These are phyloP conservation scores for Xylaria palmicola DNA, from an alignment of 495 filamentous ascomycete species.

Conservation along the genomic window DNA sequence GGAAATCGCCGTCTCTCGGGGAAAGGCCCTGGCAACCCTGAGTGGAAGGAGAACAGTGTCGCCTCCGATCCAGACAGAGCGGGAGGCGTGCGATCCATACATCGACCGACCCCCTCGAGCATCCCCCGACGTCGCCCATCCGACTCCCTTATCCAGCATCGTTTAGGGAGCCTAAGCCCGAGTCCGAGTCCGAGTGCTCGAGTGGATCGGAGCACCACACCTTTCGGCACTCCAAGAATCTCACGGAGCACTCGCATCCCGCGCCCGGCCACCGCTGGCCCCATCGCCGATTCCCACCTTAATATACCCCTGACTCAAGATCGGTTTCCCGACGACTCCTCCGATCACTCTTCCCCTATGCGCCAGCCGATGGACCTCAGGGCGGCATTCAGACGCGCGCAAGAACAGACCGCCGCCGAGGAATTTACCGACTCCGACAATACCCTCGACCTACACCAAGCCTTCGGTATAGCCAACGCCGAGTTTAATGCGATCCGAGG, in stretches of 20 bases:
- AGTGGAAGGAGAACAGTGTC: slow-evolving; percentile 25
- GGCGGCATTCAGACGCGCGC: slow-evolving; percentile 44
- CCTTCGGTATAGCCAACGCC: slow-evolving; percentile 27
- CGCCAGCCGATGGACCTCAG: slow-evolving; percentile 37
- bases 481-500: slow-evolving; percentile 26
- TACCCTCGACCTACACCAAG: slow-evolving; percentile 24
- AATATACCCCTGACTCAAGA: not conserved
- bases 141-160: slow-evolving; percentile 1
- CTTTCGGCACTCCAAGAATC: slow-evolving; percentile 14
- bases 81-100: slow-evolving; percentile 11
- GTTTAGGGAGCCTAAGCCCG: not conserved
- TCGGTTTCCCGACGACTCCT: slow-evolving; percentile 11
- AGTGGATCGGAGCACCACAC: slow-evolving; percentile 13
- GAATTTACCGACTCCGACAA: slow-evolving; percentile 14
- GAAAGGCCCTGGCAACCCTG: slow-evolving; percentile 13
- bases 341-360: slow-evolving; percentile 24
- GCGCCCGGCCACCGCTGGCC: slow-evolving; percentile 25
- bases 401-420: slow-evolving; percentile 36
- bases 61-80: slow-evolving; percentile 24
- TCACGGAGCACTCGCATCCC: slow-evolving; percentile 40
- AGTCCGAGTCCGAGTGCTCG: not conserved
- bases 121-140: slow-evolving; percentile 16
- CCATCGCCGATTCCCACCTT: not conserved
- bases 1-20: slow-evolving; percentile 13
- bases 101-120: slow-evolving; percentile 19